These are phyloP conservation scores for Parasarocladium wereldwijsianum DNA, from an alignment of 2,329 filamentous ascomycete genomes.

Conservation along the genomic window DNA sequence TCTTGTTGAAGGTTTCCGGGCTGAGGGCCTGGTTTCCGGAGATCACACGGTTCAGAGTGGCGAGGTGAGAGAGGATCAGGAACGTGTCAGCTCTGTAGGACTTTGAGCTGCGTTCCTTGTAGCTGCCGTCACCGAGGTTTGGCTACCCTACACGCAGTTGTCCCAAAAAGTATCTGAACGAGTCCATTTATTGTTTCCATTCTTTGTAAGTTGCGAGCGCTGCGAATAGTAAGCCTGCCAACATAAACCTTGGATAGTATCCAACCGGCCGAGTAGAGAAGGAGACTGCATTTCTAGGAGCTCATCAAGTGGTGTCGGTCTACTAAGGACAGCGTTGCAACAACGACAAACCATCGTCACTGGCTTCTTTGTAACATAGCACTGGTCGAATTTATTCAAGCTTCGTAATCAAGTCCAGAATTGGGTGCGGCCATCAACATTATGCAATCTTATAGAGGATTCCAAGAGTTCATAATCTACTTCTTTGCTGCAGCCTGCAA, in stretches of 20 bases:
- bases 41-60: background rate
- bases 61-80: background rate
- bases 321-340: background rate
- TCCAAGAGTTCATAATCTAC: no score
- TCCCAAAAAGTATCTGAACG: background rate
- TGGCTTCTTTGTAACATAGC: no score
- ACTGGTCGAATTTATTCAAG: no score
- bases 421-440: no score
- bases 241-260: background rate
- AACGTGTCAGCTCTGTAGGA: background rate
- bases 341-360: background rate
- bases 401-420: no score
- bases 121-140: background rate
- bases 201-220: background rate
- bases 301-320: background rate
- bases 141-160: background rate
- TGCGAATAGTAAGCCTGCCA: background rate
- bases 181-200: background rate
- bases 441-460: no score
- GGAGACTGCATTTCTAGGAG: background rate
- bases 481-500: conserved; percentile 9
- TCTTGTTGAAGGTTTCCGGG: background rate
- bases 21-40: background rate
- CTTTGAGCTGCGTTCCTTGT: background rate
- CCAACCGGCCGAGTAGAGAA: background rate